Evolutionary conservation across 176 grass and related monocot genomes (phyloP), one percentile per base, ranked within the genome.

Genomic region (Themeda triandra): DNA sequence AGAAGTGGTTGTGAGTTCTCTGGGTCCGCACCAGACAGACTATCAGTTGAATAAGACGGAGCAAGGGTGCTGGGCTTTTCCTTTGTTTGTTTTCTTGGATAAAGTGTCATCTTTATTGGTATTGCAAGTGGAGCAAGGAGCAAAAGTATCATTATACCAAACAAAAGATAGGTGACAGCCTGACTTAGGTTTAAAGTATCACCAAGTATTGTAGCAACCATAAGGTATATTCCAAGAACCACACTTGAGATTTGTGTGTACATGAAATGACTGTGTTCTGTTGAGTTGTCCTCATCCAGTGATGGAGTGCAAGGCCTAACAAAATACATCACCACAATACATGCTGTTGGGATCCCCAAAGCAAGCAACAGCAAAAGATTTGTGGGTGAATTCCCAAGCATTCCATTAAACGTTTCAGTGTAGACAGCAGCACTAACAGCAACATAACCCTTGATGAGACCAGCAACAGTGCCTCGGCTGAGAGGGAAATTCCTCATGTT

Each of bases 401-500:
- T 74, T 75, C 96, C 89, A 13, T 92, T 91, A 84, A 89, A 98
- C 25, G 94, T 73, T 92, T 87, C 86, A 24, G 96, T 92, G 85
- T 93, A 98, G 48, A 98, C 96, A 78, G 87, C 85, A 68, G 89
- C 89, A 87, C 96, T 95, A 78, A 98, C 85, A 30, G 89, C 93
- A 70, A 95, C 89, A 89, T 94, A 98, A 60, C 96, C 96, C 80
- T 98, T 98, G 75, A 98, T 87, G 60, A 98, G 88, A 74, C 96
- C 93, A 48, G 96, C 91, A 79, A 98, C 93, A 39, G 91, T 94
- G 59, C 96, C 96, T 67, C 96, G 87, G 30, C 89, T 98, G 30
- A 95, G 88, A 63, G 96, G 96, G 32, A 98, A 98, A 63, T 98
- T 98, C 67, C 89, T 89, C 93, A 98, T 95, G 86, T 98, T 98